Base-by-base conservation (phyloP, 495 filamentous ascomycete genomes). In the Astrothelium subdiscretum region DNA sequence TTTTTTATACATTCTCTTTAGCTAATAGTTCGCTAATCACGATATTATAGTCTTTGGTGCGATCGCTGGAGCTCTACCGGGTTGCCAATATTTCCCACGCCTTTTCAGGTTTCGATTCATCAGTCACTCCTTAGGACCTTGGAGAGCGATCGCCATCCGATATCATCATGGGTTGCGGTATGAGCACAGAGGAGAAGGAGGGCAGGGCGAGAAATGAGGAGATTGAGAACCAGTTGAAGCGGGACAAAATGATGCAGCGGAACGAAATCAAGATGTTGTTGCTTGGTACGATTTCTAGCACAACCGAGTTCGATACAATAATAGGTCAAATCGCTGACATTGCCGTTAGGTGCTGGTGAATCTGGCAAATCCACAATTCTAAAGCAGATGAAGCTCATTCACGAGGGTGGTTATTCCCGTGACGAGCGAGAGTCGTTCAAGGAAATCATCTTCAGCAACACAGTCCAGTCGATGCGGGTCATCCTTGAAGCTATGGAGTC, bases 171-270 rank as follows among this genome's bases (percentile, higher is more conserved):
- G 94, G 94, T 86, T 98, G 94, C 76, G 92, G 91, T 76, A 96
- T 96, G 91, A 97, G 95, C 72, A 95, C 95, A 70, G 94, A 97
- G 83, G 94, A 97, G 79, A 97, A 96, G 90, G 94, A 98, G 90
- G 95, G 94, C 78, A 97, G 96, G 88, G 48, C 54, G 77, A 85
- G 92, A 69, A 97, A 98, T 76, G 94, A 97, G 81, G 91, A 96
- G 85, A 98, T 98, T 72, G 94, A 98, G 78, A 97, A 96, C 76
- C 88, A 92, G 81, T 80, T 98, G 71, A 95, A 95, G 80, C 83
- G 86, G 73, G 94, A 98, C 75, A 92, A 90, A 80, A 87, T 95
- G 85, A 83, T 89, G 81, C 90, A 95, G 79, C 84, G 91, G 68
- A 96, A 95, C 68, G 94, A 98, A 77, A 96, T 98, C 76, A 98